These are phyloP conservation scores for Hirsutella thompsonii DNA, from an alignment of 2,329 filamentous ascomycete species.

Conservation along the genomic window DNA sequence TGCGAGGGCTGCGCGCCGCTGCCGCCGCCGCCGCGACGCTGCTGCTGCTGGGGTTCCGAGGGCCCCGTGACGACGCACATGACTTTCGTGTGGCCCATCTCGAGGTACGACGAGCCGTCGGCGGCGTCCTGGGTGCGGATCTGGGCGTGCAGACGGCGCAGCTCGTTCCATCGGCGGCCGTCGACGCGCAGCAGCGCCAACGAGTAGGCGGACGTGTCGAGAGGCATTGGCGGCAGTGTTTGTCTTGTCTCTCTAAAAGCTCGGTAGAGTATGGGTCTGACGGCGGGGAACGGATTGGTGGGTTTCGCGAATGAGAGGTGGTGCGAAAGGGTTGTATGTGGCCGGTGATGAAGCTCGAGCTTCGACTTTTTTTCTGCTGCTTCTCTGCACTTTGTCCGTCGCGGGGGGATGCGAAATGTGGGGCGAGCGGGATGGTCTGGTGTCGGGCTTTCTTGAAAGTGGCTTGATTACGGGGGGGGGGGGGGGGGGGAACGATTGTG, in stretches of 20 bases:
- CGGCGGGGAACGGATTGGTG: not conserved
- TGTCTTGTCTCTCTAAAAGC: not conserved
- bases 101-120: slow-evolving; percentile 85
- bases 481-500: no score
- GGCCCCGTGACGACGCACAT: slow-evolving; percentile 87
- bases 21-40: slow-evolving; percentile 22
- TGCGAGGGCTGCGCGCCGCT: slow-evolving; percentile 30
- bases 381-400: not conserved
- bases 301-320: no score
- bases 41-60: slow-evolving; percentile 42
- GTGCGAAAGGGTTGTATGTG: no score
- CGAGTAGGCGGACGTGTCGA: slow-evolving; percentile 86
- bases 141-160: slow-evolving; percentile 76
- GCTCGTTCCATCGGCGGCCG: slow-evolving; percentile 90
- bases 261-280: no score
- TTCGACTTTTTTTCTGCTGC: not conserved
- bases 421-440: not conserved
- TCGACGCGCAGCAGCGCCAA: slow-evolving; percentile 74
- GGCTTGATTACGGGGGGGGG: no score
- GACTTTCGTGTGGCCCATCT: slow-evolving; percentile 96
- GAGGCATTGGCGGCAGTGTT: slow-evolving; percentile 50
- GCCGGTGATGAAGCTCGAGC: no score
- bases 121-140: slow-evolving; percentile 87
- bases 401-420: not conserved
- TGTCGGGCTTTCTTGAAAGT: no score